Evolutionary conservation across 257 asterid species (phyloP).

Genomic region (Verbena officinalis): DNA sequence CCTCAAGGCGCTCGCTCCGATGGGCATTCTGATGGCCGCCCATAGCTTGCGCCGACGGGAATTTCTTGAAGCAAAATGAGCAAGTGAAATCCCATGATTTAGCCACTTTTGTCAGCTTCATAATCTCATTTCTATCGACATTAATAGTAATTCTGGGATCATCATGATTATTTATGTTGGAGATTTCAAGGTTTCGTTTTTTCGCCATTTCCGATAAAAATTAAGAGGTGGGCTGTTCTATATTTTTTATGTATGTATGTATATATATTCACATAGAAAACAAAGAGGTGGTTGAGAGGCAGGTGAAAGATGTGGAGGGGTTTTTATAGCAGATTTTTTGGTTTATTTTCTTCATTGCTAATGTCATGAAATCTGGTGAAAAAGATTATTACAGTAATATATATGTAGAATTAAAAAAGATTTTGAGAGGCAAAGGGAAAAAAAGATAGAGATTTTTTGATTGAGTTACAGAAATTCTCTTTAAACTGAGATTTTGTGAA

Average conservation of each 20-base stretch:
- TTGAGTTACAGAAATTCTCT: constrained; percentile 24
- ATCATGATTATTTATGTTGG: background rate
- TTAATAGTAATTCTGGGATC: constrained; percentile 1
- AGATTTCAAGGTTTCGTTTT: constrained; percentile 18
- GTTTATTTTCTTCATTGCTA: constrained; percentile 12
- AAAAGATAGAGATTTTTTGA: background rate
- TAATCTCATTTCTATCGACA: constrained; percentile 30
- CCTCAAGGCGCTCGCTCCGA: constrained; percentile 46
- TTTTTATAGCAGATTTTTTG: constrained; percentile 31
- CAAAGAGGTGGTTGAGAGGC: constrained; percentile 39
- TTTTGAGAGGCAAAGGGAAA: background rate
- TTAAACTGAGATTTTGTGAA: constrained; percentile 26
- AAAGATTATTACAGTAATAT: constrained; percentile 13
- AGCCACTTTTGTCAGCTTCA: constrained; percentile 38
- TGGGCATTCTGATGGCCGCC: constrained; percentile 66
- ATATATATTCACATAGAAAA: background rate
- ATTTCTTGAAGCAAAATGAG: constrained; percentile 56
- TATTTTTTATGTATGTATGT: background rate
- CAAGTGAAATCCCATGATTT: constrained; percentile 57
- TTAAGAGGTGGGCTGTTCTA: constrained; percentile 20
- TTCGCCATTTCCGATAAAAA: constrained; percentile 26
- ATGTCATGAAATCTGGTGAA: constrained; percentile 32
- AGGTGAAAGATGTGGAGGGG: constrained; percentile 29
- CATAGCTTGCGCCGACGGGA: constrained; percentile 61
- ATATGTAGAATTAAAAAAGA: background rate